Base-by-base conservation (phyloP, 2,329 filamentous ascomycete genomes). In the Incumbomyces delicatus region DNA sequence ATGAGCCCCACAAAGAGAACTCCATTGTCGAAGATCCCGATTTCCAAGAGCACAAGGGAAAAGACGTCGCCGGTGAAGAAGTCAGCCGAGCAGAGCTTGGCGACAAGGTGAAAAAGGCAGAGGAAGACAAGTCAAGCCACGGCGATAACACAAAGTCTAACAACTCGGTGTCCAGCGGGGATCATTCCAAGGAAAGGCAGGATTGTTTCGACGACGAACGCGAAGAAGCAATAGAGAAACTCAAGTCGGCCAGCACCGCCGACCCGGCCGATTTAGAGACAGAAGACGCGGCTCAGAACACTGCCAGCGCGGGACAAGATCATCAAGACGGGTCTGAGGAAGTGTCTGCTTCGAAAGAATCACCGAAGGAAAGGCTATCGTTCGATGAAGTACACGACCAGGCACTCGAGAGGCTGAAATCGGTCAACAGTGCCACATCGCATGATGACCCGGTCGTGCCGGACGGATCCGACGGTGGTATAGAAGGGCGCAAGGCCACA, bases 271-370 rank as follows among this genome's bases (percentile, higher is more conserved):
- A 31, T 36, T 6, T 14, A 44, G 17, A 44, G 29, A 16, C 32
- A 16, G 31, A 44, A 27, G 18, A 35, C 12, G 17, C 10, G 13
- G 17, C 29, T 14, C 18, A 44, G 34, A 40, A 50, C 36, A 31
- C 38, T 16, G 34, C 33, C 1, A 35, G 47, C 39, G 32, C 45
- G 5, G 16, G 42, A 2, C 29, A 45, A 29, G 42, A 46, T 46
- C 30, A 41, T 34, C 22, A 40, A 45, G 16, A 12, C 43, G 27
- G 12, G 16, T 35, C 33, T 6, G 44, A 42, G 13, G 41, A 43
- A 29, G 36, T 40, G 13, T 42, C 10, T 12, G 30, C 47, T 31
- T 38, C 38, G 5, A 17, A 32, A 29, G 37, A 46, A 4, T 31
- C 18, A n/a, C 32, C 33, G 11, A 31, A 38, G 32, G 32, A 35